Conservation (phyloP, 2,329 filamentous ascomycete genomes). For the Alternaria arborescens region DNA sequence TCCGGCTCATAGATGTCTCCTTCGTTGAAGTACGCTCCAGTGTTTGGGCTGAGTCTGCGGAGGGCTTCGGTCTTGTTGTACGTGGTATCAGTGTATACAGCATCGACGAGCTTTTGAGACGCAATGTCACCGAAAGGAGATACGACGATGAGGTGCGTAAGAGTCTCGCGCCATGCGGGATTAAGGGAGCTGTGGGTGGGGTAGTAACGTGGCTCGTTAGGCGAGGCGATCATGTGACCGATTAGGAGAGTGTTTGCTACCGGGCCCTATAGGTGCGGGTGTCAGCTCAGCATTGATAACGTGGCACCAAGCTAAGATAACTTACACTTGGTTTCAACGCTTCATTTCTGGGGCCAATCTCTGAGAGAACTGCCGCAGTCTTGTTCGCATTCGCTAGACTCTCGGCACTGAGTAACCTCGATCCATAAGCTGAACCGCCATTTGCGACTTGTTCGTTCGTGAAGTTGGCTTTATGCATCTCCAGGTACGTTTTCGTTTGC, state of each 20-base stretch:
- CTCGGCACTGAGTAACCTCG: conserved; percentile 30
- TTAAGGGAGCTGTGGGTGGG: conserved; percentile 26
- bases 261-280: conserved; percentile 10
- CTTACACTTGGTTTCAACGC: conserved; percentile 23
- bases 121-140: conserved; percentile 24
- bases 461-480: conserved; percentile 1
- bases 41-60: conserved; percentile 27
- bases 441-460: conserved; percentile 35
- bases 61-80: conserved; percentile 26
- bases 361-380: conserved; percentile 23
- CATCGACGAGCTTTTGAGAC: conserved; percentile 12
- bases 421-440: conserved; percentile 30
- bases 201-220: conserved; percentile 24
- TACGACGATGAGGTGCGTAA: conserved; percentile 31
- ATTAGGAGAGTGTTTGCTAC: conserved; percentile 29
- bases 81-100: conserved; percentile 31
- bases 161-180: conserved; percentile 37
- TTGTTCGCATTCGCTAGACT: conserved; percentile 24
- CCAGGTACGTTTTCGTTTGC: conserved; percentile 23
- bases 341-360: conserved; percentile 29
- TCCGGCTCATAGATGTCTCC: conserved; percentile 33
- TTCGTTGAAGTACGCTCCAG: conserved; percentile 44
- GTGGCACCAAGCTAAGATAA: neutral
- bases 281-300: conserved; percentile 1
- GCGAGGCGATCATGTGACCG: conserved; percentile 34